phyloP scores from a whole-genome alignment of 352 stramenopile species.

The Globisporangium paroecandrum region DNA sequence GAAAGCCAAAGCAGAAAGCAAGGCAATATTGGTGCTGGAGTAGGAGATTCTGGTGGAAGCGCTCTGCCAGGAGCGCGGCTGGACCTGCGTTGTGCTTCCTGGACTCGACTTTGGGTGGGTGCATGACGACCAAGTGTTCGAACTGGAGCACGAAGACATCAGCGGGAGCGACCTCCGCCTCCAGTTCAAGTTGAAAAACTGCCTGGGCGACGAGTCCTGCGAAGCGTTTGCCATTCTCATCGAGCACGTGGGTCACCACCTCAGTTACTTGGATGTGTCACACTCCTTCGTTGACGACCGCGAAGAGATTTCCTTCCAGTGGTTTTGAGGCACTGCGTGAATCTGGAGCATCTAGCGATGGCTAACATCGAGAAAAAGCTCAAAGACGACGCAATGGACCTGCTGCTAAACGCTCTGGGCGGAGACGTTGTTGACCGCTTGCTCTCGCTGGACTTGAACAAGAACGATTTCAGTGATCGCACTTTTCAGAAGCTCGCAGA shows the following conservation, averaged over 20 bases:
- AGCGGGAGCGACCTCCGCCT: neutral
- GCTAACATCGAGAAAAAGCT: neutral
- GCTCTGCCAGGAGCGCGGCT: neutral
- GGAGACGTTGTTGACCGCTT: too few relatives aligned
- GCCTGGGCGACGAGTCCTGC: neutral
- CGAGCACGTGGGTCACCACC: neutral
- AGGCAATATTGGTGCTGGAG: neutral
- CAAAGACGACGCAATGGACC: too few relatives aligned
- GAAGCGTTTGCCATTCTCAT: neutral
- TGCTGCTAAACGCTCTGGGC: too few relatives aligned
- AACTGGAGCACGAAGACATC: neutral
- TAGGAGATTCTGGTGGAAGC: neutral
- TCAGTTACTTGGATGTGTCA: neutral
- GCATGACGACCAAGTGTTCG: neutral
- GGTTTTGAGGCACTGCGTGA: conserved; percentile 1
- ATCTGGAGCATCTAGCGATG: neutral
- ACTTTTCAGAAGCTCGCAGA: too few relatives aligned
- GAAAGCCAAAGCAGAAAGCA: neutral
- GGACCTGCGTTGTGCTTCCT: neutral
- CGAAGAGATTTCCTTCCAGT: neutral
- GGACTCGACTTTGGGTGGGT: conserved; percentile 1
- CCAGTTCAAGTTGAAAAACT: neutral
- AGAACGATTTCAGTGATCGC: too few relatives aligned
- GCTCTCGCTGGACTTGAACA: too few relatives aligned
- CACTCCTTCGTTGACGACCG: neutral